A percentile compares a stretch with the other conserved stretches of the same genome.
Conservation (phyloP, 164 flowering plant species). For the Chloranthus sessilifolius region DNA sequence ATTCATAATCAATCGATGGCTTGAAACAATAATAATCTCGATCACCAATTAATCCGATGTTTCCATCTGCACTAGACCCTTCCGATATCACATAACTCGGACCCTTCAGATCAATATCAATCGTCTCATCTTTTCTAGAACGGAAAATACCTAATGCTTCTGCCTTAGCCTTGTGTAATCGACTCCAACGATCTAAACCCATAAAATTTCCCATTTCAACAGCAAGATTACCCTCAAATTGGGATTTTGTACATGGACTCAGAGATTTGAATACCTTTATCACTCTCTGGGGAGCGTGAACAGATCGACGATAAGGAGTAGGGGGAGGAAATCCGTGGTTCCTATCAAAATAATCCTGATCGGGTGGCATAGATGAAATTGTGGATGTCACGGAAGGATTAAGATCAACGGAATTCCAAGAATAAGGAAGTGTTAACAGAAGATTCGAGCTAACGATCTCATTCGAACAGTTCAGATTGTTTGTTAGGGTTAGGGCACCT, state of each 20-base stretch:
- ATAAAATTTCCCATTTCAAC: constrained; percentile 32
- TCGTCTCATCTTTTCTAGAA: too few species aligned
- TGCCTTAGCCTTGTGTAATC: too few species aligned
- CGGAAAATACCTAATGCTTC: too few species aligned
- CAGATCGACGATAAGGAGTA: constrained; percentile 25
- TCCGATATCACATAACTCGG: too few species aligned
- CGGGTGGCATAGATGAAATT: constrained; percentile 9
- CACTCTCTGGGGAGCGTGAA: constrained; percentile 61
- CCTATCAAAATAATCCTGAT: too few species aligned
- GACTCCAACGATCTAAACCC: too few species aligned
- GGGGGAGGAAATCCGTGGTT: constrained; percentile 18
- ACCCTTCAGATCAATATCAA: too few species aligned
- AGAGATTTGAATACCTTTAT: constrained; percentile 21
- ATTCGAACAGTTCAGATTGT: constrained; percentile 18
- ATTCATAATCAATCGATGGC: neutral
- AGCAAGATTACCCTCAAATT: neutral
- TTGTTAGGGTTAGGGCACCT: constrained; percentile 26
- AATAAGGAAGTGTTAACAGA: neutral
- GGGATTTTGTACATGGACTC: constrained; percentile 11
- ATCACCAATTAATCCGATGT: too few species aligned
- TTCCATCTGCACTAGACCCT: too few species aligned
- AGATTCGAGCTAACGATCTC: constrained; percentile 4
- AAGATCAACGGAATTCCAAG: constrained; percentile 8
- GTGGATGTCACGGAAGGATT: constrained; percentile 18
- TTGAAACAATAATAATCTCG: too few species aligned